Evolutionary conservation across 495 filamentous ascomycete genomes (phyloP), one percentile per base, ranked within the genome.

Genomic region (Penicillium arizonense): DNA sequence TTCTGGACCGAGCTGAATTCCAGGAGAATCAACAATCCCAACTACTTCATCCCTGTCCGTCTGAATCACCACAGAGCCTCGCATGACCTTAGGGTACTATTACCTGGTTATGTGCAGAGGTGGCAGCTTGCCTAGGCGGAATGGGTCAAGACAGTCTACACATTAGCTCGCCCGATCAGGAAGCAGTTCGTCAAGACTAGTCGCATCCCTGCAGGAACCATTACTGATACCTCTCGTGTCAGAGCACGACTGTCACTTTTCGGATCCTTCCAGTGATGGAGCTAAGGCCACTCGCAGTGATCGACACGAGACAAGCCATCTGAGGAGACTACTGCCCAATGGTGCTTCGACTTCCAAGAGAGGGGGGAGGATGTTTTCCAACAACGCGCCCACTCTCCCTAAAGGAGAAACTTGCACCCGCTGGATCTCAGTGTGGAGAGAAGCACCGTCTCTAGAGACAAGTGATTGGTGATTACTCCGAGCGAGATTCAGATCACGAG

Each of bases 21-120:
- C 44, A 30, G 8, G 28, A 30, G 28, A 30, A 30, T 30, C 28
- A 30, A 24, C 11, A 30, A 44, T 44, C 24, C 45, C 45, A 48
- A 48, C 33, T 30, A 45, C 38, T 14, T 11, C 55, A 34, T 44
- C 59, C 53, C 48, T 56, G 47, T 30, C 45, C 55, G 60, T 56
- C 58, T 37, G 50, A 61, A 64, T 64, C 48, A 53, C 42, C 45
- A 58, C 48, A 55, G 51, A 63, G 54, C 54, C 61, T 62, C 56
- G 23, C 20, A 30, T 30, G 16, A 20, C 12, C 32, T 20, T 34
- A 21, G 30, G 26, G 44, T 46, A 32, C 37, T 23, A 47, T 38
- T 42, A 57, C 44, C 38, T 49, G 37, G 28, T 30, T 2, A 30
- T 30, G 8, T 30, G 28, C 28, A 30, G 24, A 26, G 24, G 28